Evolutionary conservation across 1,284 basidiomycete species (phyloP), one percentile per base, ranked within the genome.

Genomic region (Ceratobasidium sp.): DNA sequence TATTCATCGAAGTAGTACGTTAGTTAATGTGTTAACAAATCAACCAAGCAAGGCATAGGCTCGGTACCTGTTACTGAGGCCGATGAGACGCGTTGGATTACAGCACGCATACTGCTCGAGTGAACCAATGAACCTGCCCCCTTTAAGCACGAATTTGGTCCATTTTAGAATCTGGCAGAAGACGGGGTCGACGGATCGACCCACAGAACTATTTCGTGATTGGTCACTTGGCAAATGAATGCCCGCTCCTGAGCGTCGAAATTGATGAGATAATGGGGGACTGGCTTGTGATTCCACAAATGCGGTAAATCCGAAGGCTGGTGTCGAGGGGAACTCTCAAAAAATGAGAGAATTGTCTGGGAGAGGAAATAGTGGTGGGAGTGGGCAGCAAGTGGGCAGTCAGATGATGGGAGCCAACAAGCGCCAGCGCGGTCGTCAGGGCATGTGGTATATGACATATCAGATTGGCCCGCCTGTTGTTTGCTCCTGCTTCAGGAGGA

Each of bases 11-110:
- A 16, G 21, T 54, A 18, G 57, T 30, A 41, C 41, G 70, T 55
- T 55, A 35, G 30, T 18, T 52, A n/a, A 69, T 49, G 72, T 52
- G 70, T 41, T 54, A 47, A 46, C 63, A 32, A 69, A 63, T 35
- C 13, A 66, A 73, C 30, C 47, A 18, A 43, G 21, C 30, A 43
- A 54, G 64, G 44, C 3, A 21, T 14, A 38, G 35, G 11, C 35
- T 38, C 35, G 77, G 79, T 79, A 91, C 92, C 91, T 73, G 86
- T 83, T 49, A 93, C 91, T 30, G 91, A 92, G 9, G 92, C 92
- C 35, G 87, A 88, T 14, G 87, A 80, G 69, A 94, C 92, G 35
- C 90, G 87, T 80, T 94, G 92, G 49, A 93, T 84, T 11, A 94
- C 86, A 14, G 92, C 92, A 64, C 91, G 86, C 92, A 94, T 94